Base-by-base conservation (phyloP, 768 basidiomycete genomes). In the Tylopilus plumbeoviolaceoides region DNA sequence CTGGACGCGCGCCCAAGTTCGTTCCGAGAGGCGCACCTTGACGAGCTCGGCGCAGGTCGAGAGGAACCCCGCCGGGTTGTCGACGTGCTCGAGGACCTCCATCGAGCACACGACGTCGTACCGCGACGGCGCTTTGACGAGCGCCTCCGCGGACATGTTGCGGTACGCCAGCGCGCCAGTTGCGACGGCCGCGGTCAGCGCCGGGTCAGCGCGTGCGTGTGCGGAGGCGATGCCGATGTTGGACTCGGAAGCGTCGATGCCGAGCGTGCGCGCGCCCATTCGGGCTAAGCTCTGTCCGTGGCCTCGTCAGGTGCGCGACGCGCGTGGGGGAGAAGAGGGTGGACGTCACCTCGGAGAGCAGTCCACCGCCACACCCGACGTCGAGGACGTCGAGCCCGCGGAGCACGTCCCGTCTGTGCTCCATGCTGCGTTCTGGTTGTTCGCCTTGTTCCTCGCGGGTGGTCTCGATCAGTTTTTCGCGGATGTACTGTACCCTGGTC, bases 81-180 rank as follows among this genome's bases (percentile, higher is more conserved):
- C 90, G 47, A 99, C 97, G 64, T 99, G 97, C 72, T 99, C 97
- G 28, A 99, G 66, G 8, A 99, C 95, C 69, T 99, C 97, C 91
- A 98, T 91, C 10, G 94, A 89, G 66, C 93, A 97, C 14, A 99
- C 94, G 18, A 94, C 80, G 66, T 98, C 95, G 65, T 87, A 98
- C 47, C 81, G 81, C 59, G 77, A 78, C 14, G 79, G 67, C 5
- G 84, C 82, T 11, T 77, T 64, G 27, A 90, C 70, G 4, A 99
- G 78, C 1, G 76, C 76, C 64, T 98, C 94, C 0, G 88, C 91
- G 0, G 88, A 76, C 0, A 81, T 76, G 61, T 90, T 83, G 8
- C 81, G 71, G 71, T 98, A 98, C 1, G 74, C 69, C 23, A 95
- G 74, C 2, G 63, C 33, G 39, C 71, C 65, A 35, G 53, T 55